Evolutionary conservation across 352 stramenopile genomes (phyloP), one percentile per base, ranked within the genome.

Genomic region (Bremia lactucae): DNA sequence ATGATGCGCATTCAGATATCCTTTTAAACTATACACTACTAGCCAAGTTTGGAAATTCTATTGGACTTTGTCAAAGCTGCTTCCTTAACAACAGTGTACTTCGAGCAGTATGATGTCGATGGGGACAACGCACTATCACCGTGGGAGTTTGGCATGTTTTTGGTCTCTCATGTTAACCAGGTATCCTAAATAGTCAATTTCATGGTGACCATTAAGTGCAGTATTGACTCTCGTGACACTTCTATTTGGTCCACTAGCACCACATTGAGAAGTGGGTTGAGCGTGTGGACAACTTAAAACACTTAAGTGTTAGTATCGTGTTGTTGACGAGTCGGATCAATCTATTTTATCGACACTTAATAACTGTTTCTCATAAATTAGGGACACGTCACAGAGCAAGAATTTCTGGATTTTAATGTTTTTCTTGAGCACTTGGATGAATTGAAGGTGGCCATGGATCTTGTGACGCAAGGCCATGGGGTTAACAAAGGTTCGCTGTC

Each of bases 1-100:
- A 87, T 93, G 45, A 69, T 89, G 64, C 76, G 71, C 58, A 86
- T 91, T 82, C 76, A 91, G 66, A 89, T 89, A 89, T 89, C 76
- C 72, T 83, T 72, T 76, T 42, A 31, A 46, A 33, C 10, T 35
- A 22, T 18, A 25, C 41, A 22, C 40, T 38, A 6, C 9, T 29
- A 43, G 19, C 33, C 31, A 18, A n/a, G n/a, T 47, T 26, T 8
- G 26, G 21, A 19, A 19, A 14, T 11, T 34, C 34, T 3, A 35
- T 9, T 24, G 28, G 15, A 34, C 13, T 14, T 31, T 13, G 4
- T 15, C 9, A 7, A 15, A 34, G 31, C 38, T 49, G n/a, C n/a
- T 54, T 73, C 62, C 59, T 83, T 83, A 42, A 81, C 64, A 16
- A 41, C 34, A 46, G 78, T 67, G 64, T 72, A 91, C 72, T 93